Conservation (phyloP, 2,329 filamentous ascomycete genomes). For the Trichoderma endophyticum region DNA sequence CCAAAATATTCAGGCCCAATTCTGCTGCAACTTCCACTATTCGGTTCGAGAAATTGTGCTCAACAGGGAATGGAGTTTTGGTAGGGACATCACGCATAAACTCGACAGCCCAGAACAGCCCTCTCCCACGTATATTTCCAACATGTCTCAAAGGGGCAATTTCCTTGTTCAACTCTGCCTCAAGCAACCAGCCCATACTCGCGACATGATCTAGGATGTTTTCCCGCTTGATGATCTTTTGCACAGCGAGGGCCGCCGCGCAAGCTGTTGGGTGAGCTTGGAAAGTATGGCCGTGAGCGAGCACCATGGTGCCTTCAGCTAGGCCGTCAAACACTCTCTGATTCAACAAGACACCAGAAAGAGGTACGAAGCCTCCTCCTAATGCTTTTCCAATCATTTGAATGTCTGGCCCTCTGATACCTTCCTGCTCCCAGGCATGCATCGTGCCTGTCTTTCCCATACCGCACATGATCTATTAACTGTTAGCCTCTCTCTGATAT, state of each 20-base stretch:
- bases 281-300: not conserved
- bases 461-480: no score
- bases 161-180: not conserved
- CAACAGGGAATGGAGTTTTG: not conserved
- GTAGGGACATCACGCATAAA: not conserved
- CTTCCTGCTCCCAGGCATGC: no score
- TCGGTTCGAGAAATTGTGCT: not conserved
- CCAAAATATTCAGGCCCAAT: not conserved
- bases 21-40: not conserved
- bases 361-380: no score
- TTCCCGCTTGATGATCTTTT: not conserved
- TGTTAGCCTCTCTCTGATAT: no score
- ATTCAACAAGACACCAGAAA: no score
- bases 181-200: not conserved
- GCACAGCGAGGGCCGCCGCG: not conserved
- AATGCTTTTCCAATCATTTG: no score
- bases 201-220: not conserved
- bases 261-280: not conserved
- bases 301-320: not conserved
- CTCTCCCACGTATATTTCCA: not conserved
- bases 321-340: no score
- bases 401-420: no score
- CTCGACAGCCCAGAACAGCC: not conserved
- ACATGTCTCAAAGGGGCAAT: not conserved
- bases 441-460: no score